Percentiles rank a stretch among this genome's conserved stretches.
phyloP scores from a whole-genome alignment of 2,329 filamentous ascomycete genomes.

The Ciborinia camelliae region DNA sequence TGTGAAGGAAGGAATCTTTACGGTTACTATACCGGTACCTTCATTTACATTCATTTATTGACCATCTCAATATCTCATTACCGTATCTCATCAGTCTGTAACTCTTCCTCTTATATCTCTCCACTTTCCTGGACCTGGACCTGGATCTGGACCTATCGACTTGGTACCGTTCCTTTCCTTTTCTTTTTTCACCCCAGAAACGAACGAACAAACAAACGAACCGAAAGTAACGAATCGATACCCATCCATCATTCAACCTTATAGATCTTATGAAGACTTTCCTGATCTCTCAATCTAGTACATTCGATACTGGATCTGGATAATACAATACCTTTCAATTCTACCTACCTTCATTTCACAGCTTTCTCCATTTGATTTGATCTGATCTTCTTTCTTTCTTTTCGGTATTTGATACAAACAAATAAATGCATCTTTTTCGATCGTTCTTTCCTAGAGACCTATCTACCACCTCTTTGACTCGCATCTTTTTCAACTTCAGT shows the following conservation, averaged over 20 bases:
- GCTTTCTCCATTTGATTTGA: too few species aligned
- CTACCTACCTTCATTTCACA: background rate
- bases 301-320: too few species aligned
- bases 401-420: background rate
- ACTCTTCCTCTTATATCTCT: background rate
- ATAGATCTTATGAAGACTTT: too few species aligned
- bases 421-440: too few species aligned
- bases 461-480: background rate
- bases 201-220: background rate
- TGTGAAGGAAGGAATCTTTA: background rate
- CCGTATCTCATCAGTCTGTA: background rate
- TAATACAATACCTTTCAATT: background rate
- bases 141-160: too few species aligned
- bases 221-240: background rate
- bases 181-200: background rate
- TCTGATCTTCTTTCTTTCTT: too few species aligned
- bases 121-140: constrained; percentile 4
- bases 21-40: too few species aligned
- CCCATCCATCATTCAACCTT: background rate
- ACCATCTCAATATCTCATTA: too few species aligned
- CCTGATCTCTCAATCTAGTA: too few species aligned
- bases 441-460: background rate
- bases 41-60: background rate
- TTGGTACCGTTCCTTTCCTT: too few species aligned
- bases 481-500: too few species aligned